A percentile compares a stretch with the other conserved stretches of the same genome.
Evolutionary conservation across 2,329 filamentous ascomycete genomes (phyloP).

Genomic region (Tolypocladium paradoxum): DNA sequence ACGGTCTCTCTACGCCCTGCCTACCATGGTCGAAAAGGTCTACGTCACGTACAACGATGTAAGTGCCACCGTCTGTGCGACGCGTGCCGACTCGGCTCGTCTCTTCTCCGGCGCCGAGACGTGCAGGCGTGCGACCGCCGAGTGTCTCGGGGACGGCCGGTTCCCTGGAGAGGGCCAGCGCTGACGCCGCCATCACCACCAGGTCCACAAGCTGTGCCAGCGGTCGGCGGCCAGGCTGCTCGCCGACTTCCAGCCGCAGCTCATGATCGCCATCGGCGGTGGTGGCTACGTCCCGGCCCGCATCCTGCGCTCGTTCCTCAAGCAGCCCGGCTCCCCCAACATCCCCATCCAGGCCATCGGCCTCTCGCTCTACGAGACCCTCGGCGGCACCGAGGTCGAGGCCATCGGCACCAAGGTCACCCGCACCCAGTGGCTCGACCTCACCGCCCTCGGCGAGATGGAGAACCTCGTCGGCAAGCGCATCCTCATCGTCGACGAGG

Average conservation of each 20-base stretch:
- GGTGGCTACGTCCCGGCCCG: constrained; percentile 95
- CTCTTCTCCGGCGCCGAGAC: not conserved
- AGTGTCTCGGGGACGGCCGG: not conserved
- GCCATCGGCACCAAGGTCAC: constrained; percentile 85
- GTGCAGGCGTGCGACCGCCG: not conserved
- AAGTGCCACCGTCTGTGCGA: constrained; percentile 21
- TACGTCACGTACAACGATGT: constrained; percentile 92
- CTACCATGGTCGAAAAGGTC: constrained; percentile 70
- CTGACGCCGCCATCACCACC: constrained; percentile 8
- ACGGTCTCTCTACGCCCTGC: not conserved
- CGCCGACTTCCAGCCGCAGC: constrained; percentile 76
- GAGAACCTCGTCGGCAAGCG: constrained; percentile 83
- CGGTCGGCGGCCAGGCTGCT: constrained; percentile 73
- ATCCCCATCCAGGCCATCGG: constrained; percentile 99
- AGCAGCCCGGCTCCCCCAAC: constrained; percentile 75
- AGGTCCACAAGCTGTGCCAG: constrained; percentile 98
- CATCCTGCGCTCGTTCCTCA: constrained; percentile 95
- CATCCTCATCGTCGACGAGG: constrained; percentile 87
- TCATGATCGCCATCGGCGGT: constrained; percentile 97
- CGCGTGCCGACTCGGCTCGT: not conserved
- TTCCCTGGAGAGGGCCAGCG: not conserved
- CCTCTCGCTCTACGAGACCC: constrained; percentile 88
- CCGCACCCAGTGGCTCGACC: constrained; percentile 94
- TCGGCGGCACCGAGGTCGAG: constrained; percentile 53
- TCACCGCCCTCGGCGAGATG: constrained; percentile 74